Evolutionary conservation across 495 filamentous ascomycete species (phyloP).

Genomic region (Lasiosphaeria hispida): DNA sequence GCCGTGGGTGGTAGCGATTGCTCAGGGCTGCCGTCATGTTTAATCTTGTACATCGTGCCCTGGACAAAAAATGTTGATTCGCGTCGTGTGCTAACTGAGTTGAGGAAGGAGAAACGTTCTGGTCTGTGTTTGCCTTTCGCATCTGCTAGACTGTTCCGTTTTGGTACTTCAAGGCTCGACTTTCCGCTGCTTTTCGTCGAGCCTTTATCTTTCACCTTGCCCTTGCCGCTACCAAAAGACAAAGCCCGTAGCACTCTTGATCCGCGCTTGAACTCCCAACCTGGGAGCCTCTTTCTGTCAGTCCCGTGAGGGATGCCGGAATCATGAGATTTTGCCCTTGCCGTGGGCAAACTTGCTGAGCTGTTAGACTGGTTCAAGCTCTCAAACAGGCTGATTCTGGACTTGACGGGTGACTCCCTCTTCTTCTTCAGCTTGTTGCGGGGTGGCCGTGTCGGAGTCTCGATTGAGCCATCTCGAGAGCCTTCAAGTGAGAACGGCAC

Average conservation of each 20-base stretch:
- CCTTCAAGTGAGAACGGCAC: background rate
- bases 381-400: conserved; percentile 37
- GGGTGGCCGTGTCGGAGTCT: background rate
- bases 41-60: conserved; percentile 8
- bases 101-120: conserved; percentile 10
- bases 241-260: conserved; percentile 21
- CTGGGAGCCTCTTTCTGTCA: conserved; percentile 1
- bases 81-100: background rate
- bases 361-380: conserved; percentile 17
- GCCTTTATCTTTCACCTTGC: background rate
- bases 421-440: conserved; percentile 15
- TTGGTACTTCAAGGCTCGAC: conserved; percentile 1
- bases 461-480: background rate
- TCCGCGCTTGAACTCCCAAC: conserved; percentile 15
- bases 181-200: background rate
- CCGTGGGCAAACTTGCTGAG: conserved; percentile 1
- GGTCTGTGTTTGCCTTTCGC: background rate
- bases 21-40: background rate
- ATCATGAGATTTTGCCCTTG: conserved; percentile 6
- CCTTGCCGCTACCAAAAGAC: conserved; percentile 10
- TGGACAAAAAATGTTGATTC: conserved; percentile 6
- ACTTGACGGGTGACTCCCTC: conserved; percentile 34
- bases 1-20: background rate
- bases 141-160: background rate
- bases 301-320: conserved; percentile 14